phyloP scores from a whole-genome alignment of 148 eudicot genomes.

The Camellia japonica region DNA sequence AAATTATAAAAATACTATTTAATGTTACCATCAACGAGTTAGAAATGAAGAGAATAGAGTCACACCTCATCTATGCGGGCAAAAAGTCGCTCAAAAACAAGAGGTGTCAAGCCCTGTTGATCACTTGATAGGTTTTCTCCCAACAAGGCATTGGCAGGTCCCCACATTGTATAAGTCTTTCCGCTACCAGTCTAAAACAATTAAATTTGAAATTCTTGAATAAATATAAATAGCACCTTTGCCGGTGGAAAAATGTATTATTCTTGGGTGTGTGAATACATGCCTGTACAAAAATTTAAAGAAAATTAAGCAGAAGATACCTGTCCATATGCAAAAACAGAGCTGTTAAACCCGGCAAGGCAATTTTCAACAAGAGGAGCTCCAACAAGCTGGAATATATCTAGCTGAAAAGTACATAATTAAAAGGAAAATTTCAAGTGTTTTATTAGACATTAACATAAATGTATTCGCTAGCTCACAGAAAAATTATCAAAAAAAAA shows the following conservation, averaged over 20 bases:
- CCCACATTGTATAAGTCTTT: slow-evolving; percentile 97
- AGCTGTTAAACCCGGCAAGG: slow-evolving; percentile 93
- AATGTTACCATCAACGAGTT: neutral
- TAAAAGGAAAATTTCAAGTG: slow-evolving; percentile 5
- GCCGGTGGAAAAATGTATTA: neutral
- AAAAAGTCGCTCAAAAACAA: slow-evolving; percentile 78
- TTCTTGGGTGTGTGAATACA: too few relatives aligned
- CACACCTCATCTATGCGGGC: slow-evolving; percentile 77
- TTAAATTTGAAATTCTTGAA: neutral
- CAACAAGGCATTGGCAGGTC: slow-evolving; percentile 87
- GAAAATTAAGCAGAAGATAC: slow-evolving; percentile 29
- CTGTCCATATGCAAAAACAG: slow-evolving; percentile 99
- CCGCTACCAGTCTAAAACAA: slow-evolving; percentile 86
- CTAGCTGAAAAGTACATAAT: slow-evolving; percentile 51
- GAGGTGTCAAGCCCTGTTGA: slow-evolving; percentile 90
- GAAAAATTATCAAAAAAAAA: neutral
- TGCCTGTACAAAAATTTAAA: neutral
- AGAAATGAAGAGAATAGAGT: neutral
- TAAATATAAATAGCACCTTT: neutral
- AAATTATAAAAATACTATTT: neutral
- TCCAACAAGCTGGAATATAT: slow-evolving; percentile 89
- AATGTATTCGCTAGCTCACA: slow-evolving; percentile 1
- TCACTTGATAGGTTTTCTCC: slow-evolving; percentile 59
- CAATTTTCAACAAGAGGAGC: slow-evolving; percentile 97
- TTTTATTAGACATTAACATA: neutral